Evolutionary conservation across 805 yeast species (phyloP), one percentile per base, ranked within the genome.

Genomic region (Saccharomycopsis sp.): DNA sequence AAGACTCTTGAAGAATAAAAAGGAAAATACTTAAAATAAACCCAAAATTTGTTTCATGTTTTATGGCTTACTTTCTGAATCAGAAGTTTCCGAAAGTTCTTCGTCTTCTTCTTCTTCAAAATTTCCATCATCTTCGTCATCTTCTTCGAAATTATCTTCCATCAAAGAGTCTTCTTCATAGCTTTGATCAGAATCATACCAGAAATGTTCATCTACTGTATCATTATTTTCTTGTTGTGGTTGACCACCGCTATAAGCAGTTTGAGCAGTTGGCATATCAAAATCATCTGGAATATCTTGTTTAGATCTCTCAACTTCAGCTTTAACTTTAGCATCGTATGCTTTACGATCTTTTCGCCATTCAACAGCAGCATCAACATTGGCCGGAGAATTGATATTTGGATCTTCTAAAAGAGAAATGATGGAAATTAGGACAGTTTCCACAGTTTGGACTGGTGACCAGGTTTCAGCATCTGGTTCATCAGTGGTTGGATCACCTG

Each of bases 391-490:
- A 46, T 76, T 74, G 44, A 84, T 79, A 62, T 89, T 89, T 40
- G 97, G 97, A 59, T 89, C 96, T 54, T 87, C 95, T 52, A 89
- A 70, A 39, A 89, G 69, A 6, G 96, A 86, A 15, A 89, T 82
- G 49, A 89, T 88, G 26, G 95, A 83, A 41, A 89, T 81, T 53
- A 89, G 70, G 8, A 89, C 95, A 25, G 83, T 69, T 61, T 89
- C 96, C 8, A 86, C 96, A 19, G 92, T 80, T 64, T 88, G 96
- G 2, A 85, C 92, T 2, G 88, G 94, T 17, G 83, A 75, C 96
- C 96, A 87, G 15, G 94, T 87, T 63, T 88, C 96, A 42, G 80
- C 79, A 52, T 86, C 95, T 2, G 88, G 89, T 59, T 88, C 96
- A 50, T 86, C 96, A 28, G 84, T 73, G 38, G 89, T 79, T 15